A percentile compares a stretch with the other conserved stretches of the same genome.
Evolutionary conservation across 768 basidiomycete genomes (phyloP).

Genomic region (Macrolepiota fuliginosa): DNA sequence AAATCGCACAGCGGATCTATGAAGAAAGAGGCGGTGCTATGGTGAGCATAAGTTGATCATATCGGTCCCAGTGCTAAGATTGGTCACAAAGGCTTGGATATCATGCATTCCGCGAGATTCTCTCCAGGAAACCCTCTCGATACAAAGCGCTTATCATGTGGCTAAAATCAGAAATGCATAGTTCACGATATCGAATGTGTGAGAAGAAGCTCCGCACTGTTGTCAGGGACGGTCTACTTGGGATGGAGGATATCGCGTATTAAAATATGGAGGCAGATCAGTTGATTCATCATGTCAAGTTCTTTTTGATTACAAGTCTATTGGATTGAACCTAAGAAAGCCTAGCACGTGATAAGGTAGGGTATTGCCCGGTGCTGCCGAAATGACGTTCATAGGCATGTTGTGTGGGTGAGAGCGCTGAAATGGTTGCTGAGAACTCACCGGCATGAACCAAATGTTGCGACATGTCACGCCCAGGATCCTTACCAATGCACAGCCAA

Average conservation of each 20-base stretch:
- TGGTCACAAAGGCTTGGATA: slow-evolving; percentile 63
- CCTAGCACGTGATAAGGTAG: background rate
- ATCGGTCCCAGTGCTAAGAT: slow-evolving; percentile 8
- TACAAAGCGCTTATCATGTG: slow-evolving; percentile 46
- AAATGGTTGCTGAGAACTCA: background rate
- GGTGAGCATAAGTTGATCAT: slow-evolving; percentile 40
- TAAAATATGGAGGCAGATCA: background rate
- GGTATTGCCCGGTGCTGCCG: background rate
- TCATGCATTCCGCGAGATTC: slow-evolving; percentile 71
- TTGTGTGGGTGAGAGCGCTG: background rate
- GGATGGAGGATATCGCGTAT: slow-evolving; percentile 18
- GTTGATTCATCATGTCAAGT: too few relatives aligned
- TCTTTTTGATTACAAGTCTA: too few relatives aligned
- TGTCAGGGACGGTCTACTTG: slow-evolving; percentile 42
- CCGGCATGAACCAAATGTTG: background rate
- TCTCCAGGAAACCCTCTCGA: slow-evolving; percentile 49
- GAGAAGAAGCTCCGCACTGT: slow-evolving; percentile 44
- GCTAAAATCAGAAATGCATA: slow-evolving; percentile 49
- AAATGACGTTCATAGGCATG: too few relatives aligned
- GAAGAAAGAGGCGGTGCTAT: slow-evolving; percentile 51
- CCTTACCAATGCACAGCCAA: slow-evolving; percentile 25
- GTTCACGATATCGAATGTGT: slow-evolving; percentile 41
- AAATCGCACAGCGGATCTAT: slow-evolving; percentile 34
- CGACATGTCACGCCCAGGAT: slow-evolving; percentile 23
- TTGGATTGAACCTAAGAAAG: too few relatives aligned